Conservation (phyloP, 2,329 filamentous ascomycete species). For the Amesomyces nigricolor region DNA sequence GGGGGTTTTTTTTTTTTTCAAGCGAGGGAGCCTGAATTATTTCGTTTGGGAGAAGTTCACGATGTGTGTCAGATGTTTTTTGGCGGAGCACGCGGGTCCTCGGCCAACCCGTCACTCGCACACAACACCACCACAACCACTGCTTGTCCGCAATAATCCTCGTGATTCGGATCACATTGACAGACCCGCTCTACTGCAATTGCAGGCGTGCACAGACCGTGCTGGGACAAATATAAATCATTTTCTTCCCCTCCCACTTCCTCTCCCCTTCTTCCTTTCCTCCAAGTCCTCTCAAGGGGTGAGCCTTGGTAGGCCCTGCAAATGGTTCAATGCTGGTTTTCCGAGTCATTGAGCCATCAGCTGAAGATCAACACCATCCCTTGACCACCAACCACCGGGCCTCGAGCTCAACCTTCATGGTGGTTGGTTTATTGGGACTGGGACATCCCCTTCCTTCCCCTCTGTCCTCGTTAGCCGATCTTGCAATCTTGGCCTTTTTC, state of each 20-base stretch:
- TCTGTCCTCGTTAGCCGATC: background rate
- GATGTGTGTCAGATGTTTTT: background rate
- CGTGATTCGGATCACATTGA: background rate
- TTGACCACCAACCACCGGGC: background rate
- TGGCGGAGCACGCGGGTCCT: background rate
- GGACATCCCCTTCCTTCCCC: background rate
- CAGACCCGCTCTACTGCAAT: background rate
- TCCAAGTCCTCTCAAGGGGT: background rate
- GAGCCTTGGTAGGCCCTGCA: background rate
- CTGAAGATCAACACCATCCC: background rate
- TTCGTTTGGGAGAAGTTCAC: background rate
- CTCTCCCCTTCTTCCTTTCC: background rate
- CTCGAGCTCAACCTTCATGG: background rate
- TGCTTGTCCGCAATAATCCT: background rate
- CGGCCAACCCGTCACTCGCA: background rate
- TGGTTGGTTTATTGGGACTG: background rate
- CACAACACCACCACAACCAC: conserved; percentile 1
- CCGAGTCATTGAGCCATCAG: background rate
- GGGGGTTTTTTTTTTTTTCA: background rate
- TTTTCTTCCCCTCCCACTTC: background rate
- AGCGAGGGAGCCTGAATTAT: too few relatives aligned
- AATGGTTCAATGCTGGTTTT: conserved; percentile 2
- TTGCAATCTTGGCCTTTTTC: background rate
- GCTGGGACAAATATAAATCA: background rate
- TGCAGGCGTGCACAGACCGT: conserved; percentile 14